Base-by-base conservation (phyloP, 345 rosid species). In the Populus nigra region DNA sequence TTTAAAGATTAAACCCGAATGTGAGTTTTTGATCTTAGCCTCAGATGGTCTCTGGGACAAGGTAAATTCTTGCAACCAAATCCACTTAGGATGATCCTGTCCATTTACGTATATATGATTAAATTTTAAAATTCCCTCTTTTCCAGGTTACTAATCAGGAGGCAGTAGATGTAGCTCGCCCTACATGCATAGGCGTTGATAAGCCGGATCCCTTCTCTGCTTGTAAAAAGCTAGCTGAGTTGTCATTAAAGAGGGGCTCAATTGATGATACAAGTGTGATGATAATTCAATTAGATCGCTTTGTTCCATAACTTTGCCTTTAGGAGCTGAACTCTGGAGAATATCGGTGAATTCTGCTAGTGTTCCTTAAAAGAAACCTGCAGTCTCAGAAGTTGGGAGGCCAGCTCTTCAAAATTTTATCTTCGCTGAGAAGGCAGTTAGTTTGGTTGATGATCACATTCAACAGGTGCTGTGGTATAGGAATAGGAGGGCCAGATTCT, bases 41-140 rank as follows among this genome's bases (percentile, higher is more conserved):
- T 91, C 97, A 0, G 97, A 93, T 63, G 97, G 98, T 12, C 80
- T 94, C 45, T 94, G 97, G 98, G 95, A 94, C 65, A 94, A 90
- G 88, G 94, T 91, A 78, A 65, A 41, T 20, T n/a, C 77, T 75
- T 29, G 22, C 23, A 55, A 22, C 65, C 76, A 65, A 45, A 55
- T 13, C 27, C 11, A 18, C 33, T 57, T 35, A 15, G 20, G 29
- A 45, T 45, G 29, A 45, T 45, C 20, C 20, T 15, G 8, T 3
- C 22, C 18, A 39, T 61, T 16, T 15, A 35, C 35, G 55, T 39
- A 29, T 36, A 49, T 50, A 68, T 41, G 13, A 68, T 80, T 55
- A 67, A 7, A 55, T 81, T 23, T 23, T 7, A 1, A 65, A 61
- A 55, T 49, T 74, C 15, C 63, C 31, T 41, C 41, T 50, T 43